These are phyloP conservation scores for Arthroderma sp. DNA, from an alignment of 2,329 filamentous ascomycete species.

Conservation along the genomic window DNA sequence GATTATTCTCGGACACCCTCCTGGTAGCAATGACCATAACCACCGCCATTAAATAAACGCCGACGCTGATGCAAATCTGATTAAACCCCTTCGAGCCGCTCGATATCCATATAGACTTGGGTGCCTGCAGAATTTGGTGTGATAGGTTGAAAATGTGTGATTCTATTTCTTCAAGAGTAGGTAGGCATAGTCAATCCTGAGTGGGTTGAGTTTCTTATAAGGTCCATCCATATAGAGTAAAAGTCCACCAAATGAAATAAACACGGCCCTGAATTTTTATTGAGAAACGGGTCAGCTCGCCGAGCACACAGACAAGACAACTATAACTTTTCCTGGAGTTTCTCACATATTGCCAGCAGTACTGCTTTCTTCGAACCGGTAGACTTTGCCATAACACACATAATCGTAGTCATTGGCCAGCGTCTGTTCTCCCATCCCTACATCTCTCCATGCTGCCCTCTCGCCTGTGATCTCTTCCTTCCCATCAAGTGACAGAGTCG, in stretches of 20 bases:
- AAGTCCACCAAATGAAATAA: constrained; percentile 84
- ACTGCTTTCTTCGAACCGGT: constrained; percentile 40
- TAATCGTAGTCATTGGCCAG: constrained; percentile 41
- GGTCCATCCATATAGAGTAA: constrained; percentile 84
- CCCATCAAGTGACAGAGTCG: constrained; percentile 76
- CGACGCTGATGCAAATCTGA: constrained; percentile 25
- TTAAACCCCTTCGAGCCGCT: neutral
- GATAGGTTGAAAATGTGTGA: neutral
- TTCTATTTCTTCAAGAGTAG: constrained; percentile 77
- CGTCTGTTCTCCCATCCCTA: constrained; percentile 42
- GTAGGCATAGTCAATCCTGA: constrained; percentile 89
- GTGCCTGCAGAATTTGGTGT: too few species aligned
- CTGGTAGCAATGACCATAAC: constrained; percentile 2
- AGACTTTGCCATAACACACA: constrained; percentile 40
- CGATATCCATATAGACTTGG: too few species aligned
- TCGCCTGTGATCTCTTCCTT: constrained; percentile 54
- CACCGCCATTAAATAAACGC: constrained; percentile 18
- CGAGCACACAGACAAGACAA: neutral
- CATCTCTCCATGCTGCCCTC: constrained; percentile 61
- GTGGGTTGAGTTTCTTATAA: constrained; percentile 83
- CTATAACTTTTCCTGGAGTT: too few species aligned
- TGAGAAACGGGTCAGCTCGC: neutral
- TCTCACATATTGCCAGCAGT: constrained; percentile 72
- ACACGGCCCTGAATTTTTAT: constrained; percentile 57
- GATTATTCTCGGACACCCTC: neutral